Base-by-base conservation (phyloP, 1,284 basidiomycete species). In the Heterobasidion parviporum region DNA sequence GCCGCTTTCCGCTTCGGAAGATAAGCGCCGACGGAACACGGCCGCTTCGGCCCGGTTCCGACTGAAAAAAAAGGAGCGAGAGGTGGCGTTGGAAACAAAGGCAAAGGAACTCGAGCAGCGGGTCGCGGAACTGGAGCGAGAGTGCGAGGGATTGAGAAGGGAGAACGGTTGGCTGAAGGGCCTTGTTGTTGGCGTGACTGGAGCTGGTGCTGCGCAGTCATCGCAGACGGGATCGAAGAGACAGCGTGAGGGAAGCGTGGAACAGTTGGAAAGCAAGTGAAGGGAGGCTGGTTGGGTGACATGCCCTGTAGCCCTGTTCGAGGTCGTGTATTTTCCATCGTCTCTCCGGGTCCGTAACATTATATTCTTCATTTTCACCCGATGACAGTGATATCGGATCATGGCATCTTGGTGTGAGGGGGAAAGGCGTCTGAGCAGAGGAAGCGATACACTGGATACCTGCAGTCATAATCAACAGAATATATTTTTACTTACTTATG, bases 21-120 rank as follows among this genome's bases (percentile, higher is more conserved):
- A 96, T 74, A 99, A 98, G 73, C 86, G 96, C 43, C 80, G 94
- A 58, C 78, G 96, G 50, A 99, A 99, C 71, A 99, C 96, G 0
- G 94, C 94, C 16, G 96, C 96, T 0, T 94, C 90, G 57, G 95
- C 95, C n/a, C 89, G 96, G 14, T 99, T 99, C 82, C 81, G 96
- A 58, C 75, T 95, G 65, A 99, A 99, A 83, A 99, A 99, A 81
- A 99, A 99, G 80, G 94, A 98, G 73, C 80, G 97, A 18, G 96
- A 99, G 74, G 89, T 88, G 14, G 94, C 94, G 9, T 76, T 99
- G 15, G 96, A 99, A 72, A 80, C 79, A 52, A 87, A 87, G 65
- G 87, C 92, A 16, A 94, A 94, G 73, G 94, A 97, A 66, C 79
- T 98, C n/a, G 89, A 94, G 68, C 75, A 76, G 1, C 84, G 89